Conservation (phyloP, 108 stramenopile species). For the Schizochytrium sp. region DNA sequence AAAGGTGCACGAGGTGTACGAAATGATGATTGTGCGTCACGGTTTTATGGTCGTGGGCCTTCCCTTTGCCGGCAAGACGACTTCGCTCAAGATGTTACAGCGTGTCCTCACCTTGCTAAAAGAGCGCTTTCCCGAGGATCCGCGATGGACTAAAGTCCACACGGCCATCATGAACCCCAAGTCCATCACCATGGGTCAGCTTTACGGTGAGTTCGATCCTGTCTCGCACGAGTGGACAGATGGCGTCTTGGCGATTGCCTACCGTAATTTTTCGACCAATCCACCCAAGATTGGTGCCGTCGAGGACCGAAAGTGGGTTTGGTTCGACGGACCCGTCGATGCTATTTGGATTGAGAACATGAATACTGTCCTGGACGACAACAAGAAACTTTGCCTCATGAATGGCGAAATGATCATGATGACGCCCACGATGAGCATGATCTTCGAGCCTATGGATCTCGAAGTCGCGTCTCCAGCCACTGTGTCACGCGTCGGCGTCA, state of each 20-base stretch:
- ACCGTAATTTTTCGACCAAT: conserved; percentile 54
- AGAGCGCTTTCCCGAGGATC: conserved; percentile 36
- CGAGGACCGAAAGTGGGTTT: conserved; percentile 59
- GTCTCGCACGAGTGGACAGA: conserved; percentile 63
- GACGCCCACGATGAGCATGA: conserved; percentile 58
- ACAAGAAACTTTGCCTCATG: conserved; percentile 66
- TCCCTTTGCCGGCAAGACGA: conserved; percentile 55
- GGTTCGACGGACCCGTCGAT: conserved; percentile 63
- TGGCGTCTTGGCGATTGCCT: conserved; percentile 56
- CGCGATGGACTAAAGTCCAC: conserved; percentile 49
- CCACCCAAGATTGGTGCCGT: conserved; percentile 42
- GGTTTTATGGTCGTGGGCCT: conserved; percentile 59
- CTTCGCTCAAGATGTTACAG: conserved; percentile 46
- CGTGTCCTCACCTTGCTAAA: conserved; percentile 35
- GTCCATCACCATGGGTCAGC: conserved; percentile 57
- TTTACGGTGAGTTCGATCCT: conserved; percentile 54
- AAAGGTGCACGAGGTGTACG: conserved; percentile 53
- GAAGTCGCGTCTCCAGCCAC: conserved; percentile 60
- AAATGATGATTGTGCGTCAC: conserved; percentile 56
- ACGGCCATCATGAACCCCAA: conserved; percentile 59
- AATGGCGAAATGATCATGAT: conserved; percentile 63
- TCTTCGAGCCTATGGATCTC: conserved; percentile 66
- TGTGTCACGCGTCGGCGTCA: conserved; percentile 60
- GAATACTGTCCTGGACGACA: conserved; percentile 62
- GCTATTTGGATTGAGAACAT: conserved; percentile 72